A percentile compares a stretch with the other conserved stretches of the same genome.
phyloP scores from a whole-genome alignment of 768 basidiomycete genomes.

The Trametes maxima region DNA sequence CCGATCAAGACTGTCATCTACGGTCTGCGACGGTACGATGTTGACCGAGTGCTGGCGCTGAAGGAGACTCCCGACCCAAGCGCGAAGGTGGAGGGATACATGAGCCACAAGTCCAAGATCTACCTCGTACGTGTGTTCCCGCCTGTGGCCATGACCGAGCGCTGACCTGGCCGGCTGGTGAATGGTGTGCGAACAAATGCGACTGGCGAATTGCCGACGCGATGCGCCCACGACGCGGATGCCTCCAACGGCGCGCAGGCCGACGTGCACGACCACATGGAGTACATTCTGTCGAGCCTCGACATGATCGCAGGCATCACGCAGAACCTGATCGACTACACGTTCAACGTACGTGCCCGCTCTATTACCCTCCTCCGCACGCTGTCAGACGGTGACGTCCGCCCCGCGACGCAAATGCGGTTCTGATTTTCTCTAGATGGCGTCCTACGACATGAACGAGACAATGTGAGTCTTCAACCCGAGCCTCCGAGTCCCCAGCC shows the following conservation, averaged over 20 bases:
- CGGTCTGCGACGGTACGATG: conserved; percentile 68
- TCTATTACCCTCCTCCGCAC: not conserved
- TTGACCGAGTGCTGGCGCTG: conserved; percentile 65
- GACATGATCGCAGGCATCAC: conserved; percentile 75
- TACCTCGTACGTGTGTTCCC: conserved; percentile 50
- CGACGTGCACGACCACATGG: conserved; percentile 78
- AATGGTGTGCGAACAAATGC: not conserved
- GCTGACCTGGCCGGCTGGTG: not conserved
- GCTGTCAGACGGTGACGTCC: not conserved
- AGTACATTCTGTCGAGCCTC: conserved; percentile 65
- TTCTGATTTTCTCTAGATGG: conserved; percentile 46
- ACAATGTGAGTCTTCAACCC: conserved; percentile 53
- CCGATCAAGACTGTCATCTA: conserved; percentile 72
- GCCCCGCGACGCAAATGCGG: not conserved
- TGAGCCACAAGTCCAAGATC: conserved; percentile 70
- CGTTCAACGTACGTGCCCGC: conserved; percentile 62
- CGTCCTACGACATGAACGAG: conserved; percentile 75
- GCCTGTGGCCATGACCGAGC: not conserved
- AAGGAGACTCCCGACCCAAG: conserved; percentile 37
- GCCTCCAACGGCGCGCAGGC: conserved; percentile 43
- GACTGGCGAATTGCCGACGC: no score
- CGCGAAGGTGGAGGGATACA: conserved; percentile 54
- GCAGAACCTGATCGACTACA: conserved; percentile 72
- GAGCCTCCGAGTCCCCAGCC: not conserved
- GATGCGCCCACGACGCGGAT: not conserved